A percentile compares a stretch with the other conserved stretches of the same genome.
Evolutionary conservation across 2,329 filamentous ascomycete genomes (phyloP).

Genomic region (Aspergillaceae sp.): DNA sequence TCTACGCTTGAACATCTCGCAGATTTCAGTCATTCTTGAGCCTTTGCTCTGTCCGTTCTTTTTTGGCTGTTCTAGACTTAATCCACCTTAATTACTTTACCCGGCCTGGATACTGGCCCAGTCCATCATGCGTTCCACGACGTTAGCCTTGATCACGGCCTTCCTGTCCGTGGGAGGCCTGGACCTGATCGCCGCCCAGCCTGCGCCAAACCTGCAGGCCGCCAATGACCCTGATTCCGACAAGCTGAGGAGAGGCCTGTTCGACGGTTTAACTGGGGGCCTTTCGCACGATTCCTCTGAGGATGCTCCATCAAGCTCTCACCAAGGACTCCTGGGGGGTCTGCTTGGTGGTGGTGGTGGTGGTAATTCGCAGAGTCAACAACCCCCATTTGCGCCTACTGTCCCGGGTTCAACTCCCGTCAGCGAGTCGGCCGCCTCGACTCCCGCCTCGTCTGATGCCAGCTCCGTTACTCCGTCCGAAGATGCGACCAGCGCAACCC

Average conservation of each 20-base stretch:
- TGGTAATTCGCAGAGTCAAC: slow-evolving; percentile 1
- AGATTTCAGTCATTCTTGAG: slow-evolving; percentile 8
- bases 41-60: slow-evolving; percentile 16
- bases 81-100: neutral
- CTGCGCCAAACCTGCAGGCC: no score
- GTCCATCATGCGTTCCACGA: slow-evolving; percentile 23
- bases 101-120: neutral
- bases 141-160: slow-evolving; percentile 23
- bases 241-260: slow-evolving; percentile 22
- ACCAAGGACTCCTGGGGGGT: neutral
- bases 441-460: neutral
- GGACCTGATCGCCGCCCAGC: slow-evolving; percentile 24
- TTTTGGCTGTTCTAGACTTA: neutral
- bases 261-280: slow-evolving; percentile 1
- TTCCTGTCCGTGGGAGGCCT: slow-evolving; percentile 26
- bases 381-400: slow-evolving; percentile 6
- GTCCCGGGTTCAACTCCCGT: slow-evolving; percentile 6
- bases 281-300: neutral
- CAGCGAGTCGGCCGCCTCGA: neutral
- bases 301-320: neutral
- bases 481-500: neutral
- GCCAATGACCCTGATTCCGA: slow-evolving; percentile 8
- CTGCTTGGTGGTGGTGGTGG: neutral
- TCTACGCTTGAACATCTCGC: slow-evolving; percentile 3
- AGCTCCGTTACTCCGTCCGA: neutral